Base-by-base conservation (phyloP, 140 eudicot genomes). In the Anethum foeniculum region DNA sequence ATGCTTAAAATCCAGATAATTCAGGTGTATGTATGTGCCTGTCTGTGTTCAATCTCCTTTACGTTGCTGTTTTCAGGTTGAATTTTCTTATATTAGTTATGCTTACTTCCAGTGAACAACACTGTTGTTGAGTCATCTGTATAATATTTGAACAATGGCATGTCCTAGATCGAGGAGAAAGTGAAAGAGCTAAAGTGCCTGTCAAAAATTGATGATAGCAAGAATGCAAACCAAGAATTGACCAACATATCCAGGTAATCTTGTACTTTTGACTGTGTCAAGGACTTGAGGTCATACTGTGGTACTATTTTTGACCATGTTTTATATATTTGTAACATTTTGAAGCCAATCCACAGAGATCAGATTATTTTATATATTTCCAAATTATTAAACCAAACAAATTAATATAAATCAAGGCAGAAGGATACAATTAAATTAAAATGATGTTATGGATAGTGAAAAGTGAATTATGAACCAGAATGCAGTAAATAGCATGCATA, bases 171-270 rank as follows among this genome's bases (percentile, higher is more conserved):
- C 58, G 90, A 89, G 80, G 91, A 85, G 80, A 91, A 93, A 84
- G 93, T 93, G 72, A 89, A 77, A 85, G 97, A 93, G 87, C 86
- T 93, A 73, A 89, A 84, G 84, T 84, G 82, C 30, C 85, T 83
- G 77, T 79, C 77, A 78, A 81, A 79, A 43, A 39, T 43, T 14
- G 88, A 78, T 76, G 86, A 81, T 78, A 74, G 64, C 72, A 88
- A 84, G 83, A 81, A 79, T 60, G 65, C 52, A 69, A 82, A 78
- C 54, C 86, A 79, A 65, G 92, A 87, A 38, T n/a, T 75, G 27
- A 49, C 83, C 71, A 86, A 83, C 76, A 77, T 71, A 34, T 90
- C 90, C 81, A 86, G 82, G 98, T 93, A 89, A 82, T 54, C 56
- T 25, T 85, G 18, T 36, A 12, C 46, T 44, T 14, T 34, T 76